Percentiles rank a stretch among this genome's conserved stretches.
Conservation (phyloP, 768 basidiomycete genomes). For the Rhodotorula kratochvilovae region DNA sequence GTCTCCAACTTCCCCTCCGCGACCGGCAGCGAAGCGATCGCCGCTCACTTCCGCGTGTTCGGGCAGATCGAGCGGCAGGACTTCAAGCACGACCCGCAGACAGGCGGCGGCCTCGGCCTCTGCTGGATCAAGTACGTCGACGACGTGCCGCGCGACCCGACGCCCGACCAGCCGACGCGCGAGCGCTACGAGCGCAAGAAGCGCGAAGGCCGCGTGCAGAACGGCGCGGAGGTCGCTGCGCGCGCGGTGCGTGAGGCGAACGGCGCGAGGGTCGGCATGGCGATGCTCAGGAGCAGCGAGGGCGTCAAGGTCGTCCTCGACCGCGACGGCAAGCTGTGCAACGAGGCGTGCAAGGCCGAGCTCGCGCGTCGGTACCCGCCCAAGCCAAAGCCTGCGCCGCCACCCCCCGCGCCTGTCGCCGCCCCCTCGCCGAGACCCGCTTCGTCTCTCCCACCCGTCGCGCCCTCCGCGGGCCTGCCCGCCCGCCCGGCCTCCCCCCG, state of each 20-base stretch:
- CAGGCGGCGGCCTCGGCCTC: slow-evolving; percentile 78
- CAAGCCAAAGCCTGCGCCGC: background rate
- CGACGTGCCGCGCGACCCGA: slow-evolving; percentile 21
- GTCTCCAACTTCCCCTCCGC: slow-evolving; percentile 67
- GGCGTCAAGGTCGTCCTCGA: slow-evolving; percentile 73
- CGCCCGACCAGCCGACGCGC: slow-evolving; percentile 14
- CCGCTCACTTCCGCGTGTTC: slow-evolving; percentile 60
- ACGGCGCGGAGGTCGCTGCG: slow-evolving; percentile 63
- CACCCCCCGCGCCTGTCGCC: slow-evolving; percentile 1
- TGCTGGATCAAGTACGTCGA: slow-evolving; percentile 62
- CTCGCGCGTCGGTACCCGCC: slow-evolving; percentile 42
- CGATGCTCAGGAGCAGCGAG: slow-evolving; percentile 47
- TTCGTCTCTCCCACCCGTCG: background rate
- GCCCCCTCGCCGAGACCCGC: background rate
- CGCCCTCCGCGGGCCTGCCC: slow-evolving; percentile 12
- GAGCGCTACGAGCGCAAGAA: slow-evolving; percentile 29
- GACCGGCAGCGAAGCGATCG: slow-evolving; percentile 62
- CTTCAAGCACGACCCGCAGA: slow-evolving; percentile 69
- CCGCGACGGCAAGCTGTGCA: slow-evolving; percentile 62
- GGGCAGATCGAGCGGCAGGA: slow-evolving; percentile 67
- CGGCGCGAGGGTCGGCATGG: slow-evolving; percentile 59
- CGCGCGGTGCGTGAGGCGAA: slow-evolving; percentile 63
- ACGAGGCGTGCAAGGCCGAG: slow-evolving; percentile 62
- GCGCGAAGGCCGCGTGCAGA: slow-evolving; percentile 29
- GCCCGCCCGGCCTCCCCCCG: slow-evolving; percentile 13